Base-by-base conservation (phyloP, 495 filamentous ascomycete species). In the Aspergillus indologenus region DNA sequence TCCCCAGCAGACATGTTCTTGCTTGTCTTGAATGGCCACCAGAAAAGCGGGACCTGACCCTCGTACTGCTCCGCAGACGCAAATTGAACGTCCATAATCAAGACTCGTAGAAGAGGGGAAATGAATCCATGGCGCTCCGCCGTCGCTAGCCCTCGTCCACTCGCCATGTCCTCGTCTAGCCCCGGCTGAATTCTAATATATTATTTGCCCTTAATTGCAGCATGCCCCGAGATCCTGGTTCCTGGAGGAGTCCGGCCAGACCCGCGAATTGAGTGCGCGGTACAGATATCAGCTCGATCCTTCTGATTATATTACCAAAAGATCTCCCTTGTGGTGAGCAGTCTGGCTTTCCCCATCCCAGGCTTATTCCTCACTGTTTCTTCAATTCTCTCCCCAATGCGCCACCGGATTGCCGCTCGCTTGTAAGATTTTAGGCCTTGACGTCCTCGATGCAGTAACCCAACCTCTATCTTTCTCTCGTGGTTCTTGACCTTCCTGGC, bases 301-400 rank as follows among this genome's bases (percentile, higher is more conserved):
- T 24, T 8, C 18, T 51, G 48, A n/a, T 9, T 51, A 51, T 51
- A 51, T 51, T 51, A 51, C n/a, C 23, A 31, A 31, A 24, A 51
- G 7, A 29, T 51, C 48, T n/a, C 48, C 17, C 48, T 23, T 47
- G 45, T 29, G 7, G 45, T 29, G 7, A 17, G 9, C 29, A 31
- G 24, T 15, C 18, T 15, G 23, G 23, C 23, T 20, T n/a, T 18
- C 23, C 48, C 22, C 48, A n/a, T 24, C n/a, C n/a, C 24, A 31
- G 24, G 48, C 24, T 51, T 31, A 51, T 23, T 48, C 48, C 23
- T 19, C 29, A 29, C 17, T 18, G 5, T 51, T 24, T 31, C 24
- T 9, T 29, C 9, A 29, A 9, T 4, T 50, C 47, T 20, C 47
- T 29, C 34, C 5, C 24, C 14, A 6, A 51, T 29, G 48, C 18